Conservation (phyloP, 2,329 filamentous ascomycete species). For the Magnaporthiopsis poae region DNA sequence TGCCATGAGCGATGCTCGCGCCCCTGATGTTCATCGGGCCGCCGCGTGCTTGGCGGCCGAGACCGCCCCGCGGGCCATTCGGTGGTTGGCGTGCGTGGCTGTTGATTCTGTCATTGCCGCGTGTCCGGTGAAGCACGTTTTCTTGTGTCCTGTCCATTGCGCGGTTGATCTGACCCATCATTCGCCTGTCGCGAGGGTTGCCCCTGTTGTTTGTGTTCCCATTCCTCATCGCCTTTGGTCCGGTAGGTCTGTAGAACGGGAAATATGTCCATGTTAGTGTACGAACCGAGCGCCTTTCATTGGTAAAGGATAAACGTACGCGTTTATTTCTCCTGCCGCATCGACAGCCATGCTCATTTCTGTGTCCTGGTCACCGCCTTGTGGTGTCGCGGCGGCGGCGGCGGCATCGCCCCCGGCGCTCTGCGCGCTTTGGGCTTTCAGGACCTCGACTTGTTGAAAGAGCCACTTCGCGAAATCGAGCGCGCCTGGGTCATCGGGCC, state of each 20-base stretch:
- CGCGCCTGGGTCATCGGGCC: conserved; percentile 72
- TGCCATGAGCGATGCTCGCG: conserved; percentile 39
- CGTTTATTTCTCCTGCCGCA: conserved; percentile 40
- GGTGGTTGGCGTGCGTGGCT: conserved; percentile 61
- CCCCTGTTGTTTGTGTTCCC: conserved; percentile 36
- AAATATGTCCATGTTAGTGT: neutral
- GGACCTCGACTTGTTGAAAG: conserved; percentile 70
- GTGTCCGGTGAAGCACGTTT: conserved; percentile 69
- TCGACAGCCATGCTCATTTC: conserved; percentile 57
- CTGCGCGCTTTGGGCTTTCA: conserved; percentile 55
- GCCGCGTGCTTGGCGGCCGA: conserved; percentile 34
- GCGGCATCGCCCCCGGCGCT: conserved; percentile 22
- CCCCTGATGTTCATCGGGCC: conserved; percentile 37
- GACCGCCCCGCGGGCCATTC: conserved; percentile 56
- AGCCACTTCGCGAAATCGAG: conserved; percentile 83
- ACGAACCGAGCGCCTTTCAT: neutral
- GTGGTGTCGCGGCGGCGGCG: conserved; percentile 18
- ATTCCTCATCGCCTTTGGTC: conserved; percentile 88
- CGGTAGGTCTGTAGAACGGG: conserved; percentile 60
- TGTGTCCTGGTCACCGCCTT: conserved; percentile 47
- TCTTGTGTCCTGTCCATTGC: conserved; percentile 71
- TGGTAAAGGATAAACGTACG: conserved; percentile 36
- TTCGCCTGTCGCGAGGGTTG: conserved; percentile 61
- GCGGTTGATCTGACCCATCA: conserved; percentile 77
- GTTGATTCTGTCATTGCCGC: conserved; percentile 73